Evolutionary conservation across 495 filamentous ascomycete genomes (phyloP).

Genomic region (Amniculicola lignicola): DNA sequence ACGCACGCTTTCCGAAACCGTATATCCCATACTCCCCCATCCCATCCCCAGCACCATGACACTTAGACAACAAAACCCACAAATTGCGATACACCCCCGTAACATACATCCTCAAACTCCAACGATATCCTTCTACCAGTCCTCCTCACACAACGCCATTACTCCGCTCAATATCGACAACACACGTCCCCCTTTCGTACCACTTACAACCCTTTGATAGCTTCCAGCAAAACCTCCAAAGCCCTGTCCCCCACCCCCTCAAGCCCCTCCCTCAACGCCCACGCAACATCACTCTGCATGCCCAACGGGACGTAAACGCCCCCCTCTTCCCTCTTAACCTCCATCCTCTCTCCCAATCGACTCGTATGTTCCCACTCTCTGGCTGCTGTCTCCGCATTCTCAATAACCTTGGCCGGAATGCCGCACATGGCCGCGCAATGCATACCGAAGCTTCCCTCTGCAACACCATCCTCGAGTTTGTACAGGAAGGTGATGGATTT

Average conservation of each 20-base stretch:
- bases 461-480: conserved; percentile 89
- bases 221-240: conserved; percentile 68
- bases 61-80: not conserved
- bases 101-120: not conserved
- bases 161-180: not conserved
- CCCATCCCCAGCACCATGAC: no score
- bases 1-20: no score
- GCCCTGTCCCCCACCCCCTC: conserved; percentile 43
- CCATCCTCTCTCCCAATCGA: conserved; percentile 79
- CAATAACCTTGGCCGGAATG: conserved; percentile 77
- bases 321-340: conserved; percentile 66
- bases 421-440: conserved; percentile 99
- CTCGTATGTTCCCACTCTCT: conserved; percentile 94
- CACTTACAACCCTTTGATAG: conserved; percentile 69
- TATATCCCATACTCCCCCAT: no score
- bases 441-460: conserved; percentile 98
- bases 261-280: conserved; percentile 60
- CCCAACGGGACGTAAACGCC: conserved; percentile 74
- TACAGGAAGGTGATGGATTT: conserved; percentile 90
- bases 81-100: not conserved
- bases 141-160: not conserved
- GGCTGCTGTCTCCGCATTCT: conserved; percentile 84
- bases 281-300: conserved; percentile 86
- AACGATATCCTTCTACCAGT: not conserved
- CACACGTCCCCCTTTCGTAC: conserved; percentile 30